Percentiles rank a stretch among this genome's conserved stretches.
Conservation (phyloP, 73 alveolate genomes). For the Symbiodinium pilosum region DNA sequence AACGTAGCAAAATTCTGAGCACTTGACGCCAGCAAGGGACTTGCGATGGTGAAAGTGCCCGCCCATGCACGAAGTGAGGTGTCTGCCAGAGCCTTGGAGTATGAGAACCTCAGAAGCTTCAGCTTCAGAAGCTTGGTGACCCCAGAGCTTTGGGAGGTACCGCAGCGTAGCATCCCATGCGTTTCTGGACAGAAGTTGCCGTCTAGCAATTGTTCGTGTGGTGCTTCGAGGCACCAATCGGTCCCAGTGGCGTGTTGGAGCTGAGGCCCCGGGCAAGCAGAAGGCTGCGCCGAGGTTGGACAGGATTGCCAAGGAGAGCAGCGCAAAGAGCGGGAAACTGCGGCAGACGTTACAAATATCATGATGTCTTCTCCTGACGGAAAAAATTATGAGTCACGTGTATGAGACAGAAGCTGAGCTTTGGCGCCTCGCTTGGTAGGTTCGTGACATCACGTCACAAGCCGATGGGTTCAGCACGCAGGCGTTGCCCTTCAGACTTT, state of each 20-base stretch:
- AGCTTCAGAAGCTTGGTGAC: too few relatives aligned
- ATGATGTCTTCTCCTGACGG: too few relatives aligned
- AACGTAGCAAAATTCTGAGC: neutral
- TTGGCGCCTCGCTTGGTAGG: slow-evolving; percentile 56
- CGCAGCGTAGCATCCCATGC: neutral
- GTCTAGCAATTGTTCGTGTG: too few relatives aligned
- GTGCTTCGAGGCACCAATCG: too few relatives aligned
- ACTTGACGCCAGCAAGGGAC: slow-evolving; percentile 25
- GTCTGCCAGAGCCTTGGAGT: slow-evolving; percentile 54
- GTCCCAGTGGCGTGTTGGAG: too few relatives aligned
- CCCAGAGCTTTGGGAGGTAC: neutral
- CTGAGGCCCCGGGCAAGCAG: slow-evolving; percentile 41
- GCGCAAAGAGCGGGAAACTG: slow-evolving; percentile 59
- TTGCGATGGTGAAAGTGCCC: slow-evolving; percentile 1
- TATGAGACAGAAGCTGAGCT: too few relatives aligned
- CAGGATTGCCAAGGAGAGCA: slow-evolving; percentile 24
- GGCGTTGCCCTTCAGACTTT: slow-evolving; percentile 85
- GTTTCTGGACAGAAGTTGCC: neutral
- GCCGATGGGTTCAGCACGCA: slow-evolving; percentile 61
- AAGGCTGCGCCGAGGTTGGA: slow-evolving; percentile 60
- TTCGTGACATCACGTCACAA: slow-evolving; percentile 68
- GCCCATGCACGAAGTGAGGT: slow-evolving; percentile 47
- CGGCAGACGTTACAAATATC: too few relatives aligned
- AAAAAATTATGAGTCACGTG: too few relatives aligned
- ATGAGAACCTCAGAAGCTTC: slow-evolving; percentile 54